These are phyloP conservation scores for Astrothelium macrocarpum DNA, from an alignment of 495 filamentous ascomycete species.

Conservation along the genomic window DNA sequence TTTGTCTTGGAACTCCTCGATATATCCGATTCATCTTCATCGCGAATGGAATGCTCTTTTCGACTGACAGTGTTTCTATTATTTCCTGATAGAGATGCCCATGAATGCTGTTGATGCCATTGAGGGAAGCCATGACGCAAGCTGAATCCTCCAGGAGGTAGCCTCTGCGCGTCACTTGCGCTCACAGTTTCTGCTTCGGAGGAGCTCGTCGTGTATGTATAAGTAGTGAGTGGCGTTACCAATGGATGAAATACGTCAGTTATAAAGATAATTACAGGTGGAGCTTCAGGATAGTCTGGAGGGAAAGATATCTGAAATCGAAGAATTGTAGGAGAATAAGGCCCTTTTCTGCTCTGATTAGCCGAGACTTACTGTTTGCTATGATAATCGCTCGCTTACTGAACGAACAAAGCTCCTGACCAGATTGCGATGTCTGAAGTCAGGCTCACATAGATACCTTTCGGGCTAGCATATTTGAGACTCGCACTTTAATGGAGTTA, in stretches of 20 bases:
- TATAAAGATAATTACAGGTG: slow-evolving; percentile 75
- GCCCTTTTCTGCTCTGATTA: slow-evolving; percentile 44
- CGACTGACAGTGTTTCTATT: neutral
- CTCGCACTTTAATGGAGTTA: slow-evolving; percentile 49
- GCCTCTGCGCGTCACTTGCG: slow-evolving; percentile 66
- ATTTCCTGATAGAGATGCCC: neutral
- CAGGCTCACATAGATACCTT: slow-evolving; percentile 76
- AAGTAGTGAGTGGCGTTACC: slow-evolving; percentile 78
- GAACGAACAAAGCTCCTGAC: slow-evolving; percentile 84
- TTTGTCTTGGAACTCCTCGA: neutral
- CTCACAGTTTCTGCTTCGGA: slow-evolving; percentile 62
- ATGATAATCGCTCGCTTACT: slow-evolving; percentile 56
- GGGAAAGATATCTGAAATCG: slow-evolving; percentile 88
- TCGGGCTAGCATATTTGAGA: slow-evolving; percentile 68
- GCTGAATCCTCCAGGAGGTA: slow-evolving; percentile 81
- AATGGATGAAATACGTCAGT: slow-evolving; percentile 94
- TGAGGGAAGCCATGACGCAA: slow-evolving; percentile 79
- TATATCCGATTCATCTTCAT: neutral
- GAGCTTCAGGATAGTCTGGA: slow-evolving; percentile 62
- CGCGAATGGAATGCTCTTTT: neutral
- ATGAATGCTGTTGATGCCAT: slow-evolving; percentile 45
- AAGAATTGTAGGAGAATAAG: slow-evolving; percentile 77
- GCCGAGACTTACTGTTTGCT: neutral
- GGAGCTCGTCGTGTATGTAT: slow-evolving; percentile 73
- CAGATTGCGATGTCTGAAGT: slow-evolving; percentile 74